phyloP scores from a whole-genome alignment of 257 asterid species.

The Jacaranda mimosifolia region DNA sequence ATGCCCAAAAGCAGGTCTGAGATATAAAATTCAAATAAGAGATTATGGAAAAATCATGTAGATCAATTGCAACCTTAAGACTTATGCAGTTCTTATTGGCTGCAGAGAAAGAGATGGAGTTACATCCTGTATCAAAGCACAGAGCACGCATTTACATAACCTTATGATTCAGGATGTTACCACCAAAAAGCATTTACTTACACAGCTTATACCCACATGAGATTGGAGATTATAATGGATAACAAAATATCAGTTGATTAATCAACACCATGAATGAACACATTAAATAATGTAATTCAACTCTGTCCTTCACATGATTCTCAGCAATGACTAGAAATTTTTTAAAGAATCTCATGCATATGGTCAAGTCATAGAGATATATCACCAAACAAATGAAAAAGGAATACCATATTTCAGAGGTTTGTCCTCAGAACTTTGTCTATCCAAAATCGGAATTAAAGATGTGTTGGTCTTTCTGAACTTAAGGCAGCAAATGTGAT shows the following conservation, averaged over 20 bases:
- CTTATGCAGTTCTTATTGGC: constrained; percentile 5
- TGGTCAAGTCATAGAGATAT: neutral
- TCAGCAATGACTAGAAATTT: constrained; percentile 5
- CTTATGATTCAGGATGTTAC: constrained; percentile 17
- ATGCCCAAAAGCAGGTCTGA: constrained; percentile 72
- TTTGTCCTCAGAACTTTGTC: neutral
- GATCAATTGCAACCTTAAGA: neutral
- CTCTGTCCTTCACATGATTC: constrained; percentile 20
- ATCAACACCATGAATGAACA: constrained; percentile 4
- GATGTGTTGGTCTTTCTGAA: neutral
- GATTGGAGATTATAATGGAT: constrained; percentile 12
- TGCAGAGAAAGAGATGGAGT: constrained; percentile 5
- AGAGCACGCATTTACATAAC: neutral
- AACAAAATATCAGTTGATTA: neutral
- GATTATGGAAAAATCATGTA: constrained; percentile 9
- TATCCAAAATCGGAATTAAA: neutral
- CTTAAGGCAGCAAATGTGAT: neutral
- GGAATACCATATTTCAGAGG: neutral
- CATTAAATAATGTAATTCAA: neutral
- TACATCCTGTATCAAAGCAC: neutral
- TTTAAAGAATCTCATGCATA: neutral
- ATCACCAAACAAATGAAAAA: neutral
- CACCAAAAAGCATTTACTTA: neutral
- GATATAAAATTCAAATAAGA: constrained; percentile 26
- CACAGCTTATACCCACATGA: constrained; percentile 10